These are phyloP conservation scores for Allium cepa DNA, from an alignment of 106 monocot species.

Conservation along the genomic window DNA sequence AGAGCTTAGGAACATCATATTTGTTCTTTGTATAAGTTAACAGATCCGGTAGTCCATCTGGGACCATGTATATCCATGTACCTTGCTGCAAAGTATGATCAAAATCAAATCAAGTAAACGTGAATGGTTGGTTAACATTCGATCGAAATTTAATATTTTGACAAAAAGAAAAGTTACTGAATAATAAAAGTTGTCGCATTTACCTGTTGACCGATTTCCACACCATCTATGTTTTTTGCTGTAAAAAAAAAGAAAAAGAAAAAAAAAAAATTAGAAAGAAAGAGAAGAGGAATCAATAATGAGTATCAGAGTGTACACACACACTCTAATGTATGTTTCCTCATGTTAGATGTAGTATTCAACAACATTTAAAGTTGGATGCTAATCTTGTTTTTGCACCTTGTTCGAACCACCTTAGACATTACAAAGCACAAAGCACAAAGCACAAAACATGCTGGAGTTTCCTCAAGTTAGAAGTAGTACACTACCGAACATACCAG, in stretches of 20 bases:
- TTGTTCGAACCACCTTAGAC: neutral
- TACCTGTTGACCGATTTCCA: neutral
- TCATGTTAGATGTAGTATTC: neutral
- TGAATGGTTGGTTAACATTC: neutral
- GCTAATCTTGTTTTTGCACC: no score
- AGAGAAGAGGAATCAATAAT: no score
- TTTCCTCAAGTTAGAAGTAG: no score
- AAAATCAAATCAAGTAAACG: neutral
- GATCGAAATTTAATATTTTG: neutral
- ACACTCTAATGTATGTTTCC: neutral
- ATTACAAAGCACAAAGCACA: neutral
- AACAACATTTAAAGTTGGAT: no score
- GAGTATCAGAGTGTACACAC: neutral
- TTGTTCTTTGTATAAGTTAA: neutral
- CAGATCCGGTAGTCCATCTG: neutral
- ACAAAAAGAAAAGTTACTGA: neutral
- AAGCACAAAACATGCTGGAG: neutral
- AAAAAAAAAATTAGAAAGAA: no score
- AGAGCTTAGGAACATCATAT: conserved; percentile 11
- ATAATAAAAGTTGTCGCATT: neutral
- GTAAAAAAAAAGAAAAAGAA: no score
- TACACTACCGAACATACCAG: neutral
- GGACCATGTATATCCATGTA: conserved; percentile 11
- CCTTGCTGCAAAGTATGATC: neutral
- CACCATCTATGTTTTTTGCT: no score